Evolutionary conservation across 2,329 filamentous ascomycete genomes (phyloP).

Genomic region (Ramularia endophylla): DNA sequence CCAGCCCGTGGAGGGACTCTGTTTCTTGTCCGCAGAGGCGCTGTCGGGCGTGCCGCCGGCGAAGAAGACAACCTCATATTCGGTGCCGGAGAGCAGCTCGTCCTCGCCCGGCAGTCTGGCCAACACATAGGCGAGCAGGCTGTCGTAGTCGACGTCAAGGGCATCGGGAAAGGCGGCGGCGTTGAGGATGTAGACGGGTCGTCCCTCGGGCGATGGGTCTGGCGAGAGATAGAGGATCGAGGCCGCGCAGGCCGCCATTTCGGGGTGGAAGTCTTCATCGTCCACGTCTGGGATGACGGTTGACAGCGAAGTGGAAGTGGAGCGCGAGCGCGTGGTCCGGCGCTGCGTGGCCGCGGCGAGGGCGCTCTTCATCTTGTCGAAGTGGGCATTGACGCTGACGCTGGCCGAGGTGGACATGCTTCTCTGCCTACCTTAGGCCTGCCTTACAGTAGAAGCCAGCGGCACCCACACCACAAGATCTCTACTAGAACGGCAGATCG

Average conservation of each 20-base stretch:
- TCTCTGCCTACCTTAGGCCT: too few relatives aligned
- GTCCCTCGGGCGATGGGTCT: constrained; percentile 42
- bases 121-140: constrained; percentile 50
- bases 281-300: constrained; percentile 41
- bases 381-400: background rate
- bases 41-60: constrained; percentile 47
- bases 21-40: constrained; percentile 40
- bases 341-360: constrained; percentile 25
- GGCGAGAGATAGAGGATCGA: constrained; percentile 51
- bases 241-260: constrained; percentile 45
- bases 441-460: too few relatives aligned
- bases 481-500: too few relatives aligned
- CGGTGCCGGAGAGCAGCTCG: constrained; percentile 47
- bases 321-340: constrained; percentile 21
- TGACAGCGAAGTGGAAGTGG: constrained; percentile 41
- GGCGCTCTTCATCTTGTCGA: constrained; percentile 24
- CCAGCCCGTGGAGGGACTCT: constrained; percentile 49
- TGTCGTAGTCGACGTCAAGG: constrained; percentile 49
- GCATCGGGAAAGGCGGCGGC: constrained; percentile 52
- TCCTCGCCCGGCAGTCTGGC: constrained; percentile 50
- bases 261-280: constrained; percentile 43
- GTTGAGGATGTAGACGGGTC: constrained; percentile 51
- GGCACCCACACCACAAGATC: too few relatives aligned
- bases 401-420: background rate
- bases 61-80: constrained; percentile 54